These are phyloP conservation scores for Zygnema cylindricum DNA, from an alignment of 139 green algal species.

Conservation along the genomic window DNA sequence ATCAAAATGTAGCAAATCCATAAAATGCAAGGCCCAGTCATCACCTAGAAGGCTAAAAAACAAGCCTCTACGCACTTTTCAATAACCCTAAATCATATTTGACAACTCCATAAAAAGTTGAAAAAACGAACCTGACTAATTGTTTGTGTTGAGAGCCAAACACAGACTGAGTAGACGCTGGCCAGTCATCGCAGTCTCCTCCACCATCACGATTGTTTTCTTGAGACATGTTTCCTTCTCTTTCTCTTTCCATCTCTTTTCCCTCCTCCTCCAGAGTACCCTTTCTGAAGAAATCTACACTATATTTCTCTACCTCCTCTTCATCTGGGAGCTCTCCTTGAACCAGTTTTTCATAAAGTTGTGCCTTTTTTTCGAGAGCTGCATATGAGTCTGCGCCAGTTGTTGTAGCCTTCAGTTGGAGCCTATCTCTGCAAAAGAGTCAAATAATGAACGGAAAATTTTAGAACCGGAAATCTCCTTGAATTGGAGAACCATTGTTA, in stretches of 20 bases:
- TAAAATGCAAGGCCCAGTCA: too few relatives aligned
- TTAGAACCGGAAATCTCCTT: too few relatives aligned
- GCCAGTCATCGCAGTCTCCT: not conserved
- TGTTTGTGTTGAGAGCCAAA: not conserved
- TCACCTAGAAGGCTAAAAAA: too few relatives aligned
- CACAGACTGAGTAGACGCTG: not conserved
- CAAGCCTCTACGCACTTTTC: not conserved
- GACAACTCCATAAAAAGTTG: not conserved
- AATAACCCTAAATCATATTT: not conserved
- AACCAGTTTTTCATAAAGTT: constrained; percentile 80
- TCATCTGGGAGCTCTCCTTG: constrained; percentile 66
- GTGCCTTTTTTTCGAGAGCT: constrained; percentile 80
- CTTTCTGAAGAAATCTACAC: constrained; percentile 81
- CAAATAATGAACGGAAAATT: too few relatives aligned
- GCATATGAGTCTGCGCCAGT: constrained; percentile 50
- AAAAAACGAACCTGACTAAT: not conserved
- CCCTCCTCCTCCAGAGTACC: constrained; percentile 51
- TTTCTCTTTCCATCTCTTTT: constrained; percentile 54
- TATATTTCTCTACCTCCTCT: constrained; percentile 72
- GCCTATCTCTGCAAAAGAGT: constrained; percentile 66
- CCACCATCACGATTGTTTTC: constrained; percentile 49
- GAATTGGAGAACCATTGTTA: too few relatives aligned
- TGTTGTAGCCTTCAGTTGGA: constrained; percentile 71
- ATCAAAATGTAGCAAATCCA: too few relatives aligned
- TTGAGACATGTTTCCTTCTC: constrained; percentile 55